These are phyloP conservation scores for Myxozyma neotropica DNA, from an alignment of 805 yeast genomes.

Conservation along the genomic window DNA sequence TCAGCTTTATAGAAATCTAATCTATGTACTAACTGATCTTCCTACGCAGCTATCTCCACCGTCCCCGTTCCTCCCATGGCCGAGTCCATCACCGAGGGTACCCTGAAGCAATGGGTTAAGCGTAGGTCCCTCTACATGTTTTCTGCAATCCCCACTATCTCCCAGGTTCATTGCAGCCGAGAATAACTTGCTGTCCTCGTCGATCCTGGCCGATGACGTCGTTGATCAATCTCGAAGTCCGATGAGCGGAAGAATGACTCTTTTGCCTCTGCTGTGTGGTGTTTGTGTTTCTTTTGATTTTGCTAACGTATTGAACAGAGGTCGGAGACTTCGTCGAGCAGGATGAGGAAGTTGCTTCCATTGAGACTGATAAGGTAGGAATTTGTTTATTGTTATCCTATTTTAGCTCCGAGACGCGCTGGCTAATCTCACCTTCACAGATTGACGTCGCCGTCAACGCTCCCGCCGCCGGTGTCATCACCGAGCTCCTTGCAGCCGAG, in stretches of 20 bases:
- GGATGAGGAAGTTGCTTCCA: constrained; percentile 93
- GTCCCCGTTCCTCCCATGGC: constrained; percentile 99
- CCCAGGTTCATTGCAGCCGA: not conserved
- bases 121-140: no score
- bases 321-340: constrained; percentile 86
- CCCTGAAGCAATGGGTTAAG: constrained; percentile 62
- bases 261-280: no score
- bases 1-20: no score
- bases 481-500: constrained; percentile 75
- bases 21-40: not conserved
- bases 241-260: no score
- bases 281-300: no score
- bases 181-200: not conserved
- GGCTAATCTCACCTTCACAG: constrained; percentile 33
- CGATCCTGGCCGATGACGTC: no score
- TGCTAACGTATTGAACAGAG: constrained; percentile 45
- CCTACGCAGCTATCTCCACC: constrained; percentile 40
- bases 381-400: not conserved
- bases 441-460: constrained; percentile 97
- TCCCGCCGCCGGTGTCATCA: constrained; percentile 86
- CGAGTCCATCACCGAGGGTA: constrained; percentile 96
- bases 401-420: no score
- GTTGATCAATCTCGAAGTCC: no score
- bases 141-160: not conserved
- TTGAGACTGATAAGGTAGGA: constrained; percentile 90